Base-by-base conservation (phyloP, 768 basidiomycete genomes). In the Mycena galericulata region DNA sequence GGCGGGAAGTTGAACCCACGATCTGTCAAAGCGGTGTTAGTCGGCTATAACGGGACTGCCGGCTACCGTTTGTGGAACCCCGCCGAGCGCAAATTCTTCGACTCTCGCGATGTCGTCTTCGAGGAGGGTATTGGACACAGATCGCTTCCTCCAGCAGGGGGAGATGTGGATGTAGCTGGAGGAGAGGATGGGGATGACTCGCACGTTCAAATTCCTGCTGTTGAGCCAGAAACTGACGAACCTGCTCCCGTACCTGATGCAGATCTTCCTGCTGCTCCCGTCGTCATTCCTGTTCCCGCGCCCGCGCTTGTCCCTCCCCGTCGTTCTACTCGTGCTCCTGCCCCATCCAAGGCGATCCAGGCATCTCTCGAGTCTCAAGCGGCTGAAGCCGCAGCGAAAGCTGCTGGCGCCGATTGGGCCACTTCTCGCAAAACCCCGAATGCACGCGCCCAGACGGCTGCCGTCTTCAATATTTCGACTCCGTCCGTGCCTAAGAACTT, bases 41-140 rank as follows among this genome's bases (percentile, higher is more conserved):
- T 78, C 17, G 72, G 78, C 26, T 78, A 78, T 43, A 71, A 36
- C 50, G 68, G 72, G 1, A 10, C 60, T 0, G 70, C 62, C 4
- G 72, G 55, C 9, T 78, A 79, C 57, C 69, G 70, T 24, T 27
- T 79, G 0, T 62, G 68, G 9, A 69, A 74, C 34, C 34, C 54
- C 9, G n/a, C 29, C 0, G 62, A 40, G 0, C 72, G 75, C 3
- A 22, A 20, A 22, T 63, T 76, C 6, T 62, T 74, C 32, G 62
- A 53, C 18, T 53, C 66, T 5, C 36, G 75, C 5, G 65, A 77
- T 49, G 65, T 79, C 4, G 59, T 74, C 1, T 77, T 79, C 43
- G 75, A 79, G 18, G 75, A 77, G 54, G 72, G 75, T 1, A n/a
- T 2, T 0, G 62, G 55, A 0, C 67, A 76, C 27, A n/a, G n/a